Evolutionary conservation across 192 early-diverging fungal genomes (phyloP), one percentile per base, ranked within the genome.

Genomic region (Gonapodya prolifera): DNA sequence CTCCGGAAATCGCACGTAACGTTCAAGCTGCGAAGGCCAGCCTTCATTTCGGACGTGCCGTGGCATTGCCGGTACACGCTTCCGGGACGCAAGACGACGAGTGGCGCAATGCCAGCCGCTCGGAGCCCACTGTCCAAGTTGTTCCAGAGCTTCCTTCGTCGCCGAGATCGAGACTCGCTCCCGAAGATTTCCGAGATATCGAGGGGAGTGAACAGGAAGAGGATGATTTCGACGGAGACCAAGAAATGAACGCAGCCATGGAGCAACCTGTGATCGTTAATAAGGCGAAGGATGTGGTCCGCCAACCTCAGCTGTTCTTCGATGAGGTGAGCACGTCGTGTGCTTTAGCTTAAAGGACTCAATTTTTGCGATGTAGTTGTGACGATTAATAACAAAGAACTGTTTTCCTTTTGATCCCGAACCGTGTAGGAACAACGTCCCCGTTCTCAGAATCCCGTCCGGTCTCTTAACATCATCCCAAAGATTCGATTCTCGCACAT

Each of bases 11-110:
- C 1, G 79, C 78, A 2, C 78, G 80, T 30, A 33, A 75, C 70
- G 78, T 85, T 2, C 81, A 84, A 75, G 34, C 76, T 29, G 79
- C 81, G 78, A 84, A 86, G 45, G 70, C 79, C 17, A 75, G 77
- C 28, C 69, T 83, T 0, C 45, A 61, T 61, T 61, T 61, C 45
- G 45, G 45, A 23, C 45, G 45, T 8, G 45, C 45, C 8, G 45
- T 8, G 8, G 8, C 45, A 61, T 61, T 23, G 8, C 8, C 8
- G 8, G 45, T 61, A 8, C 8, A 61, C 45, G 8, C 8, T 16
- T 61, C 45, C 45, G 23, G 45, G 45, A 23, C 23, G 45, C 45
- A 8, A 8, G 45, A 61, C 45, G 23, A 8, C 45, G 45, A 61
- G 45, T 8, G 8, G 45, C 45, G 8, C 8, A 8, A 23, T 23